Base-by-base conservation (phyloP, 139 green algal species). In the Coelastrella sp. region DNA sequence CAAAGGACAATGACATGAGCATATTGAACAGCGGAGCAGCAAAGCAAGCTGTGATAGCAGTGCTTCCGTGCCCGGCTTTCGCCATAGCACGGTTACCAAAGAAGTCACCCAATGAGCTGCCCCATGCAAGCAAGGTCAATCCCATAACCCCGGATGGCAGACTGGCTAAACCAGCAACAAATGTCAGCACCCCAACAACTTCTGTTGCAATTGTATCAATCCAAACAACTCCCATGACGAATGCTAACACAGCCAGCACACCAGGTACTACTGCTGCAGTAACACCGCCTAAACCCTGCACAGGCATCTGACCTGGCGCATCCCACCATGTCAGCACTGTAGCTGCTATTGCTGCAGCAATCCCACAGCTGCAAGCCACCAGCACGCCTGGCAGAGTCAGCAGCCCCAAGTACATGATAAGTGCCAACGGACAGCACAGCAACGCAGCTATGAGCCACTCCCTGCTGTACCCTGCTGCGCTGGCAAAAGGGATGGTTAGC, bases 1-100 rank as follows among this genome's bases (percentile, higher is more conserved):
- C 96, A 6, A 96, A 56, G 5, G 91, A 93, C 76, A 98, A 56
- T 0, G 91, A 95, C n/a, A 98, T 83, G 14, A 99, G 92, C 89
- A 99, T 95, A 92, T 98, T 99, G 94, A 99, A 99, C 23, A 99
- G 88, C 4, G 97, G 97, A 11, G 95, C 97, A 20, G 97, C 97
- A 89, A 97, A 99, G 93, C 97, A 99, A 3, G 97, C 97, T 4
- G 97, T 98, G 56, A 99, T 96, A 0, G 97, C 97, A 90, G 98
- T 99, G 79, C 92, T 95, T 8, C 87, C 89, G 16, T 93, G 76
- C 82, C 94, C 95, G 22, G 90, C 89, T 14, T 90, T 93, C 6
- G 97, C 97, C 94, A 99, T 97, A 60, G 95, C 94, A 2, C 91
- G 92, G 90, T 99, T 98, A 47, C 95, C 95, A 75, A 97, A 95